Conservation (phyloP, 139 green algal genomes). For the Chlorokybus atmophyticus region DNA sequence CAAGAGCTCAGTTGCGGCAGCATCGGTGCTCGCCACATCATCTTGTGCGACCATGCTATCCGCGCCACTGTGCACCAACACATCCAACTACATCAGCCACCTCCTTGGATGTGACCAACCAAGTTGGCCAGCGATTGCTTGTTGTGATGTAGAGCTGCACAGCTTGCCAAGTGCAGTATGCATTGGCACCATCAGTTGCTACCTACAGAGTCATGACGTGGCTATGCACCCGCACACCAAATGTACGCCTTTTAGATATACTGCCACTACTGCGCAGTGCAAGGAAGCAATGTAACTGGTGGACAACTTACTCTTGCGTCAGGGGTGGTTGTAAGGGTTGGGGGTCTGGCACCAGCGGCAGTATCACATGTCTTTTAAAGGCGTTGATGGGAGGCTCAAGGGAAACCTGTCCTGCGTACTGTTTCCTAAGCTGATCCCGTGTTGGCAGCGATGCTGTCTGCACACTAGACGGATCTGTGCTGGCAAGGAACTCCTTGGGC, state of each 20-base stretch:
- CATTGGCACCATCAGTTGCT: too few relatives aligned
- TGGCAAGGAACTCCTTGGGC: conserved; percentile 6
- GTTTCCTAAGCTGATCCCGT: conserved; percentile 13
- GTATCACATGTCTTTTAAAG: conserved; percentile 3
- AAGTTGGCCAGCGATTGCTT: too few relatives aligned
- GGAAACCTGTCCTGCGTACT: conserved; percentile 11
- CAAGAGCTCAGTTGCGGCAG: too few relatives aligned
- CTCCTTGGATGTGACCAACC: too few relatives aligned
- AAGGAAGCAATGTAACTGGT: background rate
- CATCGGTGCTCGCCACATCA: too few relatives aligned
- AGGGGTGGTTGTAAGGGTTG: background rate
- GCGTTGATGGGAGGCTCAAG: conserved; percentile 6
- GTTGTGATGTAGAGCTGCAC: too few relatives aligned
- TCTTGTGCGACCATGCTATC: too few relatives aligned
- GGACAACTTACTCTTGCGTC: background rate
- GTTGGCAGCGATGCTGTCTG: conserved; percentile 10
- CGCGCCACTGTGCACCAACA: too few relatives aligned
- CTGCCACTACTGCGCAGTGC: background rate
- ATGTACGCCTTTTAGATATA: conserved; percentile 1
- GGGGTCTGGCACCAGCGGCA: background rate
- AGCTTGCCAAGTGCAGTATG: too few relatives aligned
- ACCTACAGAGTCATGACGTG: too few relatives aligned
- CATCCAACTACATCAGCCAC: too few relatives aligned
- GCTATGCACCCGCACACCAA: background rate
- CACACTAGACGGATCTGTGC: conserved; percentile 2